These are phyloP conservation scores for Erigeron canadensis DNA, from an alignment of 129 eudicot species.

Conservation along the genomic window DNA sequence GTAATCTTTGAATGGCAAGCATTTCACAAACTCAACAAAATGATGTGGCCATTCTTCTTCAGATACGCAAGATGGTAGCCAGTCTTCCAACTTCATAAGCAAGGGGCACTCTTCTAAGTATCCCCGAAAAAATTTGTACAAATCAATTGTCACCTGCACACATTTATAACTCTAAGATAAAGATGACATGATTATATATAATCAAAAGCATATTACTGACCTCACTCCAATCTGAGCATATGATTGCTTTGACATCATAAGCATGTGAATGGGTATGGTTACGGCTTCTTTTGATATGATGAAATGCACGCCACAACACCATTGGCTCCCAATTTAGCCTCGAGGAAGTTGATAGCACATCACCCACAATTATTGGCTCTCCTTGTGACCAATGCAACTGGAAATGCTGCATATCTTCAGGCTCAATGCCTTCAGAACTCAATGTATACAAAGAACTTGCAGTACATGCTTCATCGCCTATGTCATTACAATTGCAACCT, in stretches of 20 bases:
- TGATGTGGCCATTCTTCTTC: constrained; percentile 12
- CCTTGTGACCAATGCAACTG: neutral
- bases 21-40: constrained; percentile 6
- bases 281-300: neutral
- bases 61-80: constrained; percentile 13
- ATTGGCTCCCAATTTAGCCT: neutral
- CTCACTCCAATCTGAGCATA: constrained; percentile 9
- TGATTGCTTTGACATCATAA: constrained; percentile 3
- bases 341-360: neutral
- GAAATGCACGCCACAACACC: neutral
- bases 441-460: neutral
- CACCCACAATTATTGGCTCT: neutral
- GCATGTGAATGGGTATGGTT: neutral
- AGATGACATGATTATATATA: neutral
- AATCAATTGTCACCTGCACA: neutral
- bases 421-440: neutral
- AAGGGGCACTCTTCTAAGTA: constrained; percentile 15
- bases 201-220: neutral
- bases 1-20: constrained; percentile 11
- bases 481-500: neutral
- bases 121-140: constrained; percentile 1
- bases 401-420: neutral
- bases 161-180: neutral
- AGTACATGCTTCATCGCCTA: neutral
- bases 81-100: constrained; percentile 19